Evolutionary conservation across 2,329 filamentous ascomycete genomes (phyloP), one percentile per base, ranked within the genome.

Genomic region (Beauveria bassiana): DNA sequence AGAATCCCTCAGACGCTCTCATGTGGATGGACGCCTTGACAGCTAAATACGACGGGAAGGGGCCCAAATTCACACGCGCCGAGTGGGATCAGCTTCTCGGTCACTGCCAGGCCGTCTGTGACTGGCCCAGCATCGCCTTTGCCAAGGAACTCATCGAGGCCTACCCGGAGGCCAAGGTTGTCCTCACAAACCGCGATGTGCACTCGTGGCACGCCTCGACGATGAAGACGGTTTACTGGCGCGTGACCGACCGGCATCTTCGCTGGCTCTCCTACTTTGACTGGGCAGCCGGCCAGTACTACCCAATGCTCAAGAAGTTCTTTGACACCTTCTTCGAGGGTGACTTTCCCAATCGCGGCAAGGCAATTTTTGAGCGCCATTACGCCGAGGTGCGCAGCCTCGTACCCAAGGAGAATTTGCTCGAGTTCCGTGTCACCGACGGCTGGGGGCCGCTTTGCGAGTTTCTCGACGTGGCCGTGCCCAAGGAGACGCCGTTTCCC

Each of bases 151-250:
- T 90, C 64, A 86, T 89, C 64, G 83, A 86, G 68, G 85, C 86
- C 18, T 90, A 90, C 70, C 87, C 87, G 1, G 84, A 89, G 61
- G 87, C 87, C 62, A 90, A 90, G 73, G 83, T 90, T 59, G 80
- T 91, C 54, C 76, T 90, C 64, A 87, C 85, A 16, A 86, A 81
- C 62, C 81, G 86, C 51, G 84, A 88, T 62, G 83, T 88, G 43
- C 79, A 89, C 70, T 82, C 83, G 46, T 89, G 86, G 78, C 74
- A 79, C 68, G 75, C 75, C 16, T 85, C 84, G 50, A 85, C 84
- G 22, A 82, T 86, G 81, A 85, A 85, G 73, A 89, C 86, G 6
- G 84, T 88, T 38, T 82, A 82, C 76, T 87, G 85, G 86, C 82
- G 86, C 58, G 85, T 81, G 56, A 86, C 81, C 26, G 86, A 88